phyloP scores from a whole-genome alignment of 305 asterid species.

The Withania somnifera region DNA sequence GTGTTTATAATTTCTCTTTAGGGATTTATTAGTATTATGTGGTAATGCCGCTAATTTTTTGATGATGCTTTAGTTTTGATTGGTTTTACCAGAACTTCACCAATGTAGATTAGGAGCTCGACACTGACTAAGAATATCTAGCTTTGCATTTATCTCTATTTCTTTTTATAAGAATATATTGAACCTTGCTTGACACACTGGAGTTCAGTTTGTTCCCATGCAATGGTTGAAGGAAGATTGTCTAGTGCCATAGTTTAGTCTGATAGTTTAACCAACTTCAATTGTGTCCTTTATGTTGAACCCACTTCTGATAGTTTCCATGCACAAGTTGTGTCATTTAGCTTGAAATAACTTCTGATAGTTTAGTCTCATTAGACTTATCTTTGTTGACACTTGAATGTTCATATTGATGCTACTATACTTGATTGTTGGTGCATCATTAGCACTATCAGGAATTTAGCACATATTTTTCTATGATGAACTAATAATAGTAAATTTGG shows the following conservation, averaged over 20 bases:
- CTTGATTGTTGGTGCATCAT: not conserved
- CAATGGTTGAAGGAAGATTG: not conserved
- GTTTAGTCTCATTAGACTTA: not conserved
- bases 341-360: not conserved
- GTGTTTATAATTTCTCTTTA: not conserved
- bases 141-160: not conserved
- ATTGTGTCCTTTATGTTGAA: no score
- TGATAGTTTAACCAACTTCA: no score
- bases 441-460: not conserved
- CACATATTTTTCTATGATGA: not conserved
- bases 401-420: not conserved
- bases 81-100: not conserved
- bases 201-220: not conserved
- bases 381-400: not conserved
- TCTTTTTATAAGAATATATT: not conserved
- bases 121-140: not conserved
- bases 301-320: not conserved
- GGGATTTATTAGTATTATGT: not conserved
- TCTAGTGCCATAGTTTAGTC: not conserved
- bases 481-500: not conserved
- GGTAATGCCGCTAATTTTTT: no score
- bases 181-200: not conserved
- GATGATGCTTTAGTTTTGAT: not conserved
- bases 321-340: not conserved
- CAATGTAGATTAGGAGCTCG: not conserved